Base-by-base conservation (phyloP, 1,284 basidiomycete genomes). In the Cryptococcus sp. region DNA sequence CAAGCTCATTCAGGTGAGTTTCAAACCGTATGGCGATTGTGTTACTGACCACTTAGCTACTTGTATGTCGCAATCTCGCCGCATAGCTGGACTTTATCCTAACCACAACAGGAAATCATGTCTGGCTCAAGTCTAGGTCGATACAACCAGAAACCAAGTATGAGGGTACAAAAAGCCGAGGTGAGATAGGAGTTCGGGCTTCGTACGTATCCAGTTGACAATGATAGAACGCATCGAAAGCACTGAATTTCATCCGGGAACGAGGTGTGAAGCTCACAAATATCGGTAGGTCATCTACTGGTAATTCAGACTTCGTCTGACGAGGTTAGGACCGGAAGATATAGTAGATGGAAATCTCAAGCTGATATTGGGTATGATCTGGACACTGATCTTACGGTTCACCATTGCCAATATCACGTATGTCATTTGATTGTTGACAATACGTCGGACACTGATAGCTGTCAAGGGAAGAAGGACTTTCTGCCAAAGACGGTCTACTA, bases 311-410 rank as follows among this genome's bases (percentile, higher is more conserved):
- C n/a, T n/a, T n/a, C n/a, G n/a, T 23, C 2, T 59, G 33, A 59
- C 37, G 10, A 41, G 15, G 7, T 4, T 50, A 66, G 67, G 69
- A 2, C 65, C 63, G 5, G 51, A 67, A 91, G 94, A 98, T 74
- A 97, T 98, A 71, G 93, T 98, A 58, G 95, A 98, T 73, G 94
- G 94, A 33, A 97, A 97, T 74, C 78, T 95, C 59, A 98, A 98
- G 76, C 87, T 98, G 55, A 97, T 96, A 52, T 83, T 98, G 14
- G 95, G 95, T 37, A 94, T 98, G 90, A 98, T 98, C 66, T 98
- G 95, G 95, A 96, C 92, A 0, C 83, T 98, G 42, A 95, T 98
- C 71, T 82, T 96, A 36, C 86, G 93, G 3, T 98, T 98, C 76
- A 96, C 94, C 31, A 98, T 98, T 63, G 93, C 95, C 14, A 93